phyloP scores from a whole-genome alignment of 768 basidiomycete genomes.

The Heimioporus sp. region DNA sequence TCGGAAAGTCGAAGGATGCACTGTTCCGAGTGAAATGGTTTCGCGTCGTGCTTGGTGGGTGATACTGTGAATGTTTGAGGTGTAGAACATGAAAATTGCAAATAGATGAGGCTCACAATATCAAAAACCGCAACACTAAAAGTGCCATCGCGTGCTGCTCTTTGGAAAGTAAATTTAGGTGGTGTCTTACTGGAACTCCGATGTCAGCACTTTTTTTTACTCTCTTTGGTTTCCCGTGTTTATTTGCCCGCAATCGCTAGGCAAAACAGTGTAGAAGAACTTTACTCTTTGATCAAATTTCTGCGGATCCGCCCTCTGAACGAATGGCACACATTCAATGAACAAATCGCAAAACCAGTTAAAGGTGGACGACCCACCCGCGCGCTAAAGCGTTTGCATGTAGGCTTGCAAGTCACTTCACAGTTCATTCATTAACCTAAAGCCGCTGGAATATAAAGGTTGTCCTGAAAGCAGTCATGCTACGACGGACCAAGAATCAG shows the following conservation, averaged over 20 bases:
- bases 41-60: conserved; percentile 78
- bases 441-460: conserved; percentile 41
- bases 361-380: conserved; percentile 59
- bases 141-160: conserved; percentile 76
- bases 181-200: conserved; percentile 87
- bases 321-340: conserved; percentile 77
- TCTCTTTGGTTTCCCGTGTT: neutral
- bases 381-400: conserved; percentile 86
- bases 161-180: conserved; percentile 75
- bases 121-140: conserved; percentile 84
- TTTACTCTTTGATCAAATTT: conserved; percentile 89
- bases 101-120: conserved; percentile 92
- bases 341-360: conserved; percentile 75
- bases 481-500: conserved; percentile 79
- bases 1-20: conserved; percentile 53
- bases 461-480: conserved; percentile 84
- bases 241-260: conserved; percentile 28
- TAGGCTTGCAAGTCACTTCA: conserved; percentile 24
- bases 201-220: conserved; percentile 43
- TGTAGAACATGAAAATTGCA: neutral
- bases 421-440: neutral
- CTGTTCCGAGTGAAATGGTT: conserved; percentile 82
- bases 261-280: conserved; percentile 89
- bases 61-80: neutral
- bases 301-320: conserved; percentile 79